Evolutionary conservation across 257 asterid genomes (phyloP).

Genomic region (Datura wrightii): DNA sequence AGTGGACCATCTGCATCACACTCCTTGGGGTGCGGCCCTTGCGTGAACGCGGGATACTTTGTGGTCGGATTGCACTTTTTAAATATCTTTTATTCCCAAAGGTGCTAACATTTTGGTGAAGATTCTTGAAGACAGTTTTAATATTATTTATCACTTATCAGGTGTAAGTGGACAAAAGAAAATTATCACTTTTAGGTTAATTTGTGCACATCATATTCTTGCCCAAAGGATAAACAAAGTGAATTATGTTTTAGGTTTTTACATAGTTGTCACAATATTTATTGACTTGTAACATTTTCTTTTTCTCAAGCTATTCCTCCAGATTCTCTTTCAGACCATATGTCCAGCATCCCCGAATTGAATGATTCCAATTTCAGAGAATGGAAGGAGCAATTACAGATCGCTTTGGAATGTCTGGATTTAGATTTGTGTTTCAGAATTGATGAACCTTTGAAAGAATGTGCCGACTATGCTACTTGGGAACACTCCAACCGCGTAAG

Average conservation of each 20-base stretch:
- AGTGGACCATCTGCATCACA: not conserved
- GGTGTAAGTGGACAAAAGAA: conserved; percentile 18
- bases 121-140: not conserved
- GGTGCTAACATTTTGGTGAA: not conserved
- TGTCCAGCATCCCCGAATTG: not conserved
- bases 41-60: not conserved
- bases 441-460: conserved; percentile 18
- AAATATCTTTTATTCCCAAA: not conserved
- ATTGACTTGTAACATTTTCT: not conserved
- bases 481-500: conserved; percentile 21
- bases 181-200: conserved; percentile 9
- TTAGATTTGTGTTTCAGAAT: conserved; percentile 23
- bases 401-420: conserved; percentile 19
- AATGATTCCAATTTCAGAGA: conserved; percentile 22
- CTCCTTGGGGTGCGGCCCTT: not conserved
- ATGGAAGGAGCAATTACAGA: conserved; percentile 23
- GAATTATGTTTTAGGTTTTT: not conserved
- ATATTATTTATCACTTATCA: not conserved
- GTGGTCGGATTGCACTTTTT: not conserved
- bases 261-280: not conserved
- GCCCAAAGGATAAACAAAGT: not conserved
- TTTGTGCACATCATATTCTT: not conserved
- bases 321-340: conserved; percentile 26
- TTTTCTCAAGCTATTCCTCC: not conserved
- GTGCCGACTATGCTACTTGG: not conserved